Base-by-base conservation (phyloP, 2,329 filamentous ascomycete genomes). In the Zymoseptoria passerinii region DNA sequence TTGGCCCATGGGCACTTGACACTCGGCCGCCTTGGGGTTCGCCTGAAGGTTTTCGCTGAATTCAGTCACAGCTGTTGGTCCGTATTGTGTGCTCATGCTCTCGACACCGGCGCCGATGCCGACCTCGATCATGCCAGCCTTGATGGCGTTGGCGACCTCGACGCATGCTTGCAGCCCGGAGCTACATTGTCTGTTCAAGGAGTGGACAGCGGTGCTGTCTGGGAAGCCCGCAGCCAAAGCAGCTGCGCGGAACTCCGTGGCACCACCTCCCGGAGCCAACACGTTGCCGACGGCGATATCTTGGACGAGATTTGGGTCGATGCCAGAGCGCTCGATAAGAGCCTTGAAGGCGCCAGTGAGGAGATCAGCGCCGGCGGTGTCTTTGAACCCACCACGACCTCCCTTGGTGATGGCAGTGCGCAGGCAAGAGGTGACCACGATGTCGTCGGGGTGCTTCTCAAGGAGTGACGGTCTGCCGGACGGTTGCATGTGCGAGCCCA, bases 1-100 rank as follows among this genome's bases (percentile, higher is more conserved):
- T 9, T 91, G 83, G 68, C 92, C 92, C 94, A 97, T 97, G 73
- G 91, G 87, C 2, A 97, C 92, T 79, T 95, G 96, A 85, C 94
- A 99, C 82, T 96, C 95, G 70, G 88, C 88, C 23, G 92, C 83
- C 72, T 94, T 87, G 64, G 84, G 81, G 79, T 92, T 83, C 68
- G 79, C 83, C 72, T 96, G 89, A 63, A 97, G 85, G 55, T 90
- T 82, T 53, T 95, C 90, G 28, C 89, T 94, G 82, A 97, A 96
- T 76, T 97, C 94, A 62, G 86, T 84, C 16, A 97, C 92, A 61
- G 94, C 94, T 50, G 80, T 81, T 23, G 92, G 92, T 35, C 92
- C 94, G 74, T 97, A 97, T 72, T 96, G 89, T 58, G 81, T 81
- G 70, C 84, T 89, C 94, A 99, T 99, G 80, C 89, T 94, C 84